Evolutionary conservation across 2,329 filamentous ascomycete genomes (phyloP).

Genomic region (Paracamarosporium sp.): DNA sequence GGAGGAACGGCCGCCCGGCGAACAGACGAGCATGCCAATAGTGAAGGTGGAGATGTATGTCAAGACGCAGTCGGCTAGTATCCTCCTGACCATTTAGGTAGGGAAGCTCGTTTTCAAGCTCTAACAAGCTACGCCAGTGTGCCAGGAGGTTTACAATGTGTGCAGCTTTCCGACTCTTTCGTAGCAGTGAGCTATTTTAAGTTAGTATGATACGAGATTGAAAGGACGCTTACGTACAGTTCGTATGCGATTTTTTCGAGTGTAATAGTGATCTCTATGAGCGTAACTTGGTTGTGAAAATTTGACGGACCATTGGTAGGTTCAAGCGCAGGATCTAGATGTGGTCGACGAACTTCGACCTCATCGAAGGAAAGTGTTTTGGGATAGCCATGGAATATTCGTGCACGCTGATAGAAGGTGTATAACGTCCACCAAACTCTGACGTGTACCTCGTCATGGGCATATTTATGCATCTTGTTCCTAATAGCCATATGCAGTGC

Average conservation of each 20-base stretch:
- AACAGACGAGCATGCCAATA: conserved; percentile 6
- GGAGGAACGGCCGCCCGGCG: conserved; percentile 1
- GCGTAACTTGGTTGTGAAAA: neutral
- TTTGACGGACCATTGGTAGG: neutral
- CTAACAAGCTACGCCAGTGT: neutral
- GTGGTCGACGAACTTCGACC: conserved; percentile 1
- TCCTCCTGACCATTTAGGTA: neutral
- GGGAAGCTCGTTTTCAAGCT: neutral
- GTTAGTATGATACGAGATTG: neutral
- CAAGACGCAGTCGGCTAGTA: neutral
- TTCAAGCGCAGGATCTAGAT: neutral
- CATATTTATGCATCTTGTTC: conserved; percentile 64
- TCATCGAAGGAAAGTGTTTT: neutral
- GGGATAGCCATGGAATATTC: neutral
- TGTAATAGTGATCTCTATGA: conserved; percentile 4
- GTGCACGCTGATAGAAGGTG: conserved; percentile 34
- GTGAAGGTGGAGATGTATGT: conserved; percentile 4
- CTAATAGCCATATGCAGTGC: conserved; percentile 64
- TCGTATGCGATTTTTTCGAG: conserved; percentile 1
- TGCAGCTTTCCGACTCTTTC: neutral
- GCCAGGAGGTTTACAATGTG: neutral
- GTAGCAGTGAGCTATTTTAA: neutral
- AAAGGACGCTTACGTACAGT: neutral
- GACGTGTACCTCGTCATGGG: conserved; percentile 60
- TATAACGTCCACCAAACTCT: conserved; percentile 66